These are phyloP conservation scores for Plectranthus barbatus DNA, from an alignment of 257 asterid species.

Conservation along the genomic window DNA sequence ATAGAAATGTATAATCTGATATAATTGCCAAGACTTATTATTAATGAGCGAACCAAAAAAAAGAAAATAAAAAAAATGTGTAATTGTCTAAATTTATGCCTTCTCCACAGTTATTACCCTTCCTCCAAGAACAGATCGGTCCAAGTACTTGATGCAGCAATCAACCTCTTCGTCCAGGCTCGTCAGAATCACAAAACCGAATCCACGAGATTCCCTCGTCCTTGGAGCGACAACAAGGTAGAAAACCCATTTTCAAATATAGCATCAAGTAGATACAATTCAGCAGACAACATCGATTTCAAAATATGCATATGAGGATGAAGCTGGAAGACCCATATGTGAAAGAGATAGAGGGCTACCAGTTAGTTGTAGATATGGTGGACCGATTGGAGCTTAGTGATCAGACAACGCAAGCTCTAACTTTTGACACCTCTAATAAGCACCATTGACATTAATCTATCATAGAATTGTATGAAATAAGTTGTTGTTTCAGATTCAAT, in stretches of 20 bases:
- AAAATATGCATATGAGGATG: no score
- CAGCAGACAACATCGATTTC: no score
- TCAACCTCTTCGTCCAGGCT: slow-evolving; percentile 57
- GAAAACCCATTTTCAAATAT: not conserved
- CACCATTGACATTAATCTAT: not conserved
- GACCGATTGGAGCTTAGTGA: slow-evolving; percentile 71
- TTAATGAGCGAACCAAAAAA: no score
- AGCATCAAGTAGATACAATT: no score
- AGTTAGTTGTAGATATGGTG: slow-evolving; percentile 67
- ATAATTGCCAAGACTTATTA: not conserved
- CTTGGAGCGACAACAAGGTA: slow-evolving; percentile 75
- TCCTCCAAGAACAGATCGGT: slow-evolving; percentile 77
- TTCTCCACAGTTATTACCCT: slow-evolving; percentile 88
- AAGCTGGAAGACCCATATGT: slow-evolving; percentile 58
- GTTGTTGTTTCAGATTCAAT: not conserved
- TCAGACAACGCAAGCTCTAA: slow-evolving; percentile 83
- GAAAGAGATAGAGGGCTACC: slow-evolving; percentile 44
- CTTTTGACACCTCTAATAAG: slow-evolving; percentile 29
- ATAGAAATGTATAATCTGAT: not conserved
- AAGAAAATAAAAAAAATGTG: no score
- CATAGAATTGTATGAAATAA: not conserved
- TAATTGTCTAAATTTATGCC: slow-evolving; percentile 27
- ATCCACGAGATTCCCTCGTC: slow-evolving; percentile 87
- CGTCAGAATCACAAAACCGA: slow-evolving; percentile 86
- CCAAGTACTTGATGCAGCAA: slow-evolving; percentile 71